Percentiles rank a stretch among this genome's conserved stretches.
Evolutionary conservation across 352 stramenopile species (phyloP).

Genomic region (Globisporangium sylvaticum): DNA sequence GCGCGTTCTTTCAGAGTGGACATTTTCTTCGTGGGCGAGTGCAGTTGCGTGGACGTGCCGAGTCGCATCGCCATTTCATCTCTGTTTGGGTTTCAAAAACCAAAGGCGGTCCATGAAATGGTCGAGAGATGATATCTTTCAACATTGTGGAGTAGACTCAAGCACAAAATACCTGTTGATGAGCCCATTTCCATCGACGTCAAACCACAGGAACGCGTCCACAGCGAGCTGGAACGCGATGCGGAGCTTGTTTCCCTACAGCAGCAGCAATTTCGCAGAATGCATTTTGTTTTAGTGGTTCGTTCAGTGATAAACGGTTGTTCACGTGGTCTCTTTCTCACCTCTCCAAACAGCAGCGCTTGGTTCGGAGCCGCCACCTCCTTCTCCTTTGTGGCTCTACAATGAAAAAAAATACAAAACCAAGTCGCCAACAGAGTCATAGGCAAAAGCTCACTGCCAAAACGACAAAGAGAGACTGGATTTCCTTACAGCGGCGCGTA

Average conservation of each 20-base stretch:
- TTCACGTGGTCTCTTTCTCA: slow-evolving; percentile 8
- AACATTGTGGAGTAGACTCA: neutral
- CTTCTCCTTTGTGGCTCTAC: slow-evolving; percentile 7
- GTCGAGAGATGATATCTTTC: neutral
- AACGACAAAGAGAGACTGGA: neutral
- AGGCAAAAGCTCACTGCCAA: neutral
- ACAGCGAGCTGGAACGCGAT: slow-evolving; percentile 78
- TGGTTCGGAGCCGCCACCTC: slow-evolving; percentile 14
- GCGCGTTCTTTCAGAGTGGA: slow-evolving; percentile 26
- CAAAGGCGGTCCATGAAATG: neutral
- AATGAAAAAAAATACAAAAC: neutral
- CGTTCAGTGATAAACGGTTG: neutral
- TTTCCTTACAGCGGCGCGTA: slow-evolving; percentile 62
- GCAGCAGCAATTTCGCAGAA: neutral
- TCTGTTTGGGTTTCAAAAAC: slow-evolving; percentile 1
- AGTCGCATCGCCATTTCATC: slow-evolving; percentile 60
- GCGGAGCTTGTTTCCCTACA: slow-evolving; percentile 73
- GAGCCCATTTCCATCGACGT: slow-evolving; percentile 64
- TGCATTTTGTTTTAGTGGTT: neutral
- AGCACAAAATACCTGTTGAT: slow-evolving; percentile 55
- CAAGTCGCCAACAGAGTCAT: neutral
- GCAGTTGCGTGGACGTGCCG: slow-evolving; percentile 54
- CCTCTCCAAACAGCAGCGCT: slow-evolving; percentile 68
- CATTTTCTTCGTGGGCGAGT: slow-evolving; percentile 80
- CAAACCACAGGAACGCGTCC: slow-evolving; percentile 86